Evolutionary conservation across 2,329 filamentous ascomycete species (phyloP), one percentile per base, ranked within the genome.

Genomic region (Ophiostoma ulmi): DNA sequence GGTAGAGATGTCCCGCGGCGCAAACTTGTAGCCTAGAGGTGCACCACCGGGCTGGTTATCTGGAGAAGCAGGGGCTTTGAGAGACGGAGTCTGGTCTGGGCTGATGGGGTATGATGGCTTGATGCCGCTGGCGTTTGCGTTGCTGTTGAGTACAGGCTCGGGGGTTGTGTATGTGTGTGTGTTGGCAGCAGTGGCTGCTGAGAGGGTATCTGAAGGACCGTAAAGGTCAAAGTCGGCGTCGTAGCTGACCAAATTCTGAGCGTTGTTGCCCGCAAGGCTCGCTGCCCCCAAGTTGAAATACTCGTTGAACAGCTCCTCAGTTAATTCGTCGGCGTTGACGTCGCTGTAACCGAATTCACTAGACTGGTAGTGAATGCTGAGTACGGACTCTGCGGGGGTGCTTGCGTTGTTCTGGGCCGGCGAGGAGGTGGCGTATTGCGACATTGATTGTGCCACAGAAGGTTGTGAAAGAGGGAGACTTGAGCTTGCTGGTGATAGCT

Each of bases 321-420:
- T 80, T 36, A 81, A 63, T 3, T 35, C 76, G 61, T 81, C 72
- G 13, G 58, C 76, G 64, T 81, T 75, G 63, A 77, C 73, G 41
- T 83, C 85, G 72, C 80, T 78, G 74, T 79, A 81, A 73, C 80
- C 78, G 74, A 79, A 81, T 73, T 85, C 83, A 77, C 84, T 85
- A 3, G 82, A 76, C 73, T 83, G 83, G 73, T 84, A 85, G 73
- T 83, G 79, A 68, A 79, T 71, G 73, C 82, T 83, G 63, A 81
- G 76, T 68, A 81, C 77, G 17, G 84, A 86, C 72, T 83, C 85
- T 73, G 81, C 82, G 13, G 85, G 84, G 0, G 85, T 86, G 71
- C 83, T 76, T 68, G 78, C 78, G 73, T 77, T 78, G 68, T 78
- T 76, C 35, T 77, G 73, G 39, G 76, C 75, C 26, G 82, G 82